Evolutionary conservation across 169 alveolate genomes (phyloP).

Genomic region (Cryptosporidium ryanae): DNA sequence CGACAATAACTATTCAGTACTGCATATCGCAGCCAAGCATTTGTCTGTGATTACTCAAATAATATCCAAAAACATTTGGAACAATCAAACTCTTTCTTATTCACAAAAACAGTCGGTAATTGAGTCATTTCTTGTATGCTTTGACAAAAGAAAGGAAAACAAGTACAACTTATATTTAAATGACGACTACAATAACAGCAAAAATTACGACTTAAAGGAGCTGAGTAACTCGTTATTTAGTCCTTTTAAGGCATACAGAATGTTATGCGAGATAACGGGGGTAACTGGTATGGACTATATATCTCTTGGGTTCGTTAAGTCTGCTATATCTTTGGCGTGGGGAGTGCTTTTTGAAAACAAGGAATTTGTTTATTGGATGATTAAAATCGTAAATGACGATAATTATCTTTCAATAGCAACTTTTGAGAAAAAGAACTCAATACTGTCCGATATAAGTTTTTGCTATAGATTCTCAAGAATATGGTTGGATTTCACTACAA

Average conservation of each 20-base stretch:
- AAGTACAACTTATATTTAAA: neutral
- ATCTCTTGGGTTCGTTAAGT: slow-evolving; percentile 41
- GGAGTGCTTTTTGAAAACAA: slow-evolving; percentile 56
- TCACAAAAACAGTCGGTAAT: neutral
- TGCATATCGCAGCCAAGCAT: slow-evolving; percentile 49
- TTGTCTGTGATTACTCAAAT: slow-evolving; percentile 24
- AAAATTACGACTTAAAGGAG: slow-evolving; percentile 16
- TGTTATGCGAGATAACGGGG: slow-evolving; percentile 58
- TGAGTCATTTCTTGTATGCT: too few relatives aligned
- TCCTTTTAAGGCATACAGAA: slow-evolving; percentile 62
- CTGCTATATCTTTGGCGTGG: slow-evolving; percentile 64
- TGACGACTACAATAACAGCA: neutral
- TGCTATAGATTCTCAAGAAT: slow-evolving; percentile 54
- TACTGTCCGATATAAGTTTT: slow-evolving; percentile 34
- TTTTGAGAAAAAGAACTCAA: slow-evolving; percentile 6
- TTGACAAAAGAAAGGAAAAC: neutral
- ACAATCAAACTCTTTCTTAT: neutral
- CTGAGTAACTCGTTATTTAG: neutral
- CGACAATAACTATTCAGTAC: slow-evolving; percentile 8
- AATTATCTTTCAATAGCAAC: neutral
- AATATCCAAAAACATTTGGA: slow-evolving; percentile 38
- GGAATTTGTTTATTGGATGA: slow-evolving; percentile 25
- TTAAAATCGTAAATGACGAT: neutral
- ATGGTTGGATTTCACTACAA: slow-evolving; percentile 66
- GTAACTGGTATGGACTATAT: slow-evolving; percentile 69